Conservation (phyloP, 257 asterid species). For the Ballota nigra region DNA sequence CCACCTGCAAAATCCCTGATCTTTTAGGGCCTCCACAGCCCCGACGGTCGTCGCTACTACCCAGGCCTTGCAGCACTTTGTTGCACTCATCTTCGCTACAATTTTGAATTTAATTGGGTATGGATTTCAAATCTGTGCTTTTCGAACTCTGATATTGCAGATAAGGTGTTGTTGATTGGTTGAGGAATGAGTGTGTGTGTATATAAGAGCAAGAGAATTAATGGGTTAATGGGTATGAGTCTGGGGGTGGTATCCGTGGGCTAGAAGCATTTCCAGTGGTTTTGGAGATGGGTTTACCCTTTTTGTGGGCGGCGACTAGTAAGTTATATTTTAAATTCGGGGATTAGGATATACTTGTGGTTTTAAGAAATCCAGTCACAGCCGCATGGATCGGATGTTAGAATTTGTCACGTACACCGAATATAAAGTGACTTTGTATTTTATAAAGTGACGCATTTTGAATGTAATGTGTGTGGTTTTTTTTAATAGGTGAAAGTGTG, state of each 20-base stretch:
- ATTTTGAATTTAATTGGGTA: not conserved
- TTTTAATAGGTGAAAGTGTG: no score
- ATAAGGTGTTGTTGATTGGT: not conserved
- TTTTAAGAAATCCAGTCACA: no score
- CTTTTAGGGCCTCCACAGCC: slow-evolving; percentile 21
- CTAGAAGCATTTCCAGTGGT: not conserved
- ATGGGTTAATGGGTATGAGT: no score
- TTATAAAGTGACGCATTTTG: no score
- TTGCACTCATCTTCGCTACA: not conserved
- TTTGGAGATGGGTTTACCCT: not conserved
- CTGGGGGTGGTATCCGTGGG: not conserved
- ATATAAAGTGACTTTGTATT: no score
- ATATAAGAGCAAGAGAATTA: not conserved
- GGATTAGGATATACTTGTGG: no score
- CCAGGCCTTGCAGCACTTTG: slow-evolving; percentile 11
- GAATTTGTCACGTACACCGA: no score
- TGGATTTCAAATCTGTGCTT: not conserved
- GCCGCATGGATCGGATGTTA: no score
- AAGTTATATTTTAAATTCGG: not conserved
- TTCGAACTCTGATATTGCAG: not conserved
- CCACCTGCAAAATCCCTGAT: slow-evolving; percentile 27
- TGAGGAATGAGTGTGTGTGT: not conserved
- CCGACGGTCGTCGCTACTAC: slow-evolving; percentile 20
- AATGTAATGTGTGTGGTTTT: no score
- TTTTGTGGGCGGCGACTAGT: not conserved